Evolutionary conservation across 495 filamentous ascomycete species (phyloP).

Genomic region (Tetracladium setigerum): DNA sequence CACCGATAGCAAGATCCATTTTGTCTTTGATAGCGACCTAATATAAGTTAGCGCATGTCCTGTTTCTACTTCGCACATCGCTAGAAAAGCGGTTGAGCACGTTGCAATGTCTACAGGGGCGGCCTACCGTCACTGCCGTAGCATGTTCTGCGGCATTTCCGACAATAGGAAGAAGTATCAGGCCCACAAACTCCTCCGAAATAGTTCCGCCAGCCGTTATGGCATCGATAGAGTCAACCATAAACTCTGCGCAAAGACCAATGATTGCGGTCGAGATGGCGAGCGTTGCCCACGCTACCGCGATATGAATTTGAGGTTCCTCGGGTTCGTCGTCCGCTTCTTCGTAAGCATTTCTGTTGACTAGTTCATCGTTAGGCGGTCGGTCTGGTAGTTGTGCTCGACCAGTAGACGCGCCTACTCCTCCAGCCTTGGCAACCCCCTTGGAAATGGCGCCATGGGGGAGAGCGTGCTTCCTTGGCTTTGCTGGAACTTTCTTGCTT

Average conservation of each 20-base stretch:
- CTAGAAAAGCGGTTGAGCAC: too few relatives aligned
- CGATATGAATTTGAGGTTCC: constrained; percentile 61
- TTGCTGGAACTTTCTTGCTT: constrained; percentile 55
- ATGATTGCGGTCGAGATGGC: constrained; percentile 68
- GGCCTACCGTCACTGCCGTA: constrained; percentile 78
- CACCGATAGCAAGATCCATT: constrained; percentile 82
- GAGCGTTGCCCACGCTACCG: constrained; percentile 64
- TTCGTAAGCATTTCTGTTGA: constrained; percentile 43
- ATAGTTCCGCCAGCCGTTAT: constrained; percentile 51
- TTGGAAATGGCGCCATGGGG: constrained; percentile 52
- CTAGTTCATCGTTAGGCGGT: constrained; percentile 34
- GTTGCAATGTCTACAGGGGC: too few relatives aligned
- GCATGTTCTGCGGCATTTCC: constrained; percentile 86
- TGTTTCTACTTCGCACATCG: too few relatives aligned
- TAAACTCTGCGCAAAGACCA: constrained; percentile 83
- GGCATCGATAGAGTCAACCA: constrained; percentile 72
- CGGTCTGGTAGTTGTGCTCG: constrained; percentile 32
- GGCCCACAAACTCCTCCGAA: constrained; percentile 69
- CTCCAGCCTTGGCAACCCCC: constrained; percentile 54
- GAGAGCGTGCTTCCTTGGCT: constrained; percentile 37
- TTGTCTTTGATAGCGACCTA: constrained; percentile 87
- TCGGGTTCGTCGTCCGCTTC: constrained; percentile 45
- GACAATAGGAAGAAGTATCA: constrained; percentile 84
- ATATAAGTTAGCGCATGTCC: too few relatives aligned
- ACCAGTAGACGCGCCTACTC: constrained; percentile 32